A percentile compares a stretch with the other conserved stretches of the same genome.
These are phyloP conservation scores for Wickerhamiella galacta DNA, from an alignment of 805 yeast species.

Conservation along the genomic window DNA sequence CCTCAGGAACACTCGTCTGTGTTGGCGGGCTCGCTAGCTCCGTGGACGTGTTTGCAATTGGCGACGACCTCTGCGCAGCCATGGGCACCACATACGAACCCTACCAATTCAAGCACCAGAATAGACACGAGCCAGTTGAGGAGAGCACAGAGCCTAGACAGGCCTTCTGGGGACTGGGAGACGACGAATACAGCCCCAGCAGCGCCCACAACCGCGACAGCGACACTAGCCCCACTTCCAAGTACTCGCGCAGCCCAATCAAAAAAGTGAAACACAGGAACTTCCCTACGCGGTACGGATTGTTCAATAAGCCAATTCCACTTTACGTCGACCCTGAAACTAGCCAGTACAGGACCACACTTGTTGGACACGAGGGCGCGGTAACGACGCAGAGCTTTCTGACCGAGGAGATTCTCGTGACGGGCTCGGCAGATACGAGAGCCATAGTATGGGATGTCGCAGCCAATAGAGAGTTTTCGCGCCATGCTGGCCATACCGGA, in stretches of 20 bases:
- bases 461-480: constrained; percentile 78
- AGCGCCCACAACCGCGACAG: neutral
- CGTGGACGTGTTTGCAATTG: constrained; percentile 11
- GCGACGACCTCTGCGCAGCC: constrained; percentile 5
- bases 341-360: constrained; percentile 4
- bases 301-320: neutral
- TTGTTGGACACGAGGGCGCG: constrained; percentile 9
- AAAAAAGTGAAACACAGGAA: neutral
- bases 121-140: neutral
- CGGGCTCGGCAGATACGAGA: constrained; percentile 9
- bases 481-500: constrained; percentile 85
- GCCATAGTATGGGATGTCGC: constrained; percentile 66
- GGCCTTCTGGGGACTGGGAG: neutral
- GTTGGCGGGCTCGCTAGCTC: constrained; percentile 13
- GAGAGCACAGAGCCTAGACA: neutral
- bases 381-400: constrained; percentile 7
- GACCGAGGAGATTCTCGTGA: constrained; percentile 4
- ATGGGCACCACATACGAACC: neutral
- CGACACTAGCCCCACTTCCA: no score
- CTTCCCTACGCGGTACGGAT: neutral
- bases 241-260: neutral
- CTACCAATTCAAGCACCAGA: neutral
- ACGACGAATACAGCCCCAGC: neutral
- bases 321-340: neutral
- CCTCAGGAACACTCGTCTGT: constrained; percentile 9